Conservation (phyloP, 495 filamentous ascomycete species). For the Jackrogersella minutella region DNA sequence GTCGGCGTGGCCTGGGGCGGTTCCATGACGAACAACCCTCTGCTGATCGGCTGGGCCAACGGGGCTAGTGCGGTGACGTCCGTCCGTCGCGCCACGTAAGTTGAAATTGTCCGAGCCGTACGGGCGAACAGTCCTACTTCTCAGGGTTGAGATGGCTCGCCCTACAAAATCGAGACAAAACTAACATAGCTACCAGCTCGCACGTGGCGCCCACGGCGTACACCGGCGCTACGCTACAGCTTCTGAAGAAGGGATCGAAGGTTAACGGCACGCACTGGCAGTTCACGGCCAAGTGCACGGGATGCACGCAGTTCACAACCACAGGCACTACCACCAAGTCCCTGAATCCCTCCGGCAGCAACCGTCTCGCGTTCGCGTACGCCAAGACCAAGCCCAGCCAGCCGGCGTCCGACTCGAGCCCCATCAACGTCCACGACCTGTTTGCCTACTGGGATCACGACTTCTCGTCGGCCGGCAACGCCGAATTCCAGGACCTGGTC, state of each 20-base stretch:
- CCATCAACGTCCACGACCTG: slow-evolving; percentile 50
- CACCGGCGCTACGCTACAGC: slow-evolving; percentile 41
- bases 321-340: slow-evolving; percentile 38
- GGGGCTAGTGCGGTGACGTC: slow-evolving; percentile 42
- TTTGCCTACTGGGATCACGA: slow-evolving; percentile 56
- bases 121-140: too few species aligned
- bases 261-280: slow-evolving; percentile 57
- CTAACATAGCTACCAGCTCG: slow-evolving; percentile 34
- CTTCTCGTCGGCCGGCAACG: slow-evolving; percentile 49
- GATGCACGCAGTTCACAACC: slow-evolving; percentile 50
- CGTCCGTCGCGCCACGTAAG: slow-evolving; percentile 51
- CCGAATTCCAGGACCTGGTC: slow-evolving; percentile 47
- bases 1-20: slow-evolving; percentile 54
- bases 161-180: neutral
- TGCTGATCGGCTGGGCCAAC: slow-evolving; percentile 50
- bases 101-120: neutral
- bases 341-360: slow-evolving; percentile 48
- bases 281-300: slow-evolving; percentile 52
- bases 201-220: slow-evolving; percentile 46
- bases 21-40: slow-evolving; percentile 51
- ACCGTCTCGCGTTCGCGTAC: slow-evolving; percentile 57
- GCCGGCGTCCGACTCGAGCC: slow-evolving; percentile 43
- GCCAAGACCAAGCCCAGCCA: slow-evolving; percentile 43
- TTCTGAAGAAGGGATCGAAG: slow-evolving; percentile 49
- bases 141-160: too few species aligned